Evolutionary conservation across 129 eudicot genomes (phyloP).

Genomic region (Saussurea involucrata): DNA sequence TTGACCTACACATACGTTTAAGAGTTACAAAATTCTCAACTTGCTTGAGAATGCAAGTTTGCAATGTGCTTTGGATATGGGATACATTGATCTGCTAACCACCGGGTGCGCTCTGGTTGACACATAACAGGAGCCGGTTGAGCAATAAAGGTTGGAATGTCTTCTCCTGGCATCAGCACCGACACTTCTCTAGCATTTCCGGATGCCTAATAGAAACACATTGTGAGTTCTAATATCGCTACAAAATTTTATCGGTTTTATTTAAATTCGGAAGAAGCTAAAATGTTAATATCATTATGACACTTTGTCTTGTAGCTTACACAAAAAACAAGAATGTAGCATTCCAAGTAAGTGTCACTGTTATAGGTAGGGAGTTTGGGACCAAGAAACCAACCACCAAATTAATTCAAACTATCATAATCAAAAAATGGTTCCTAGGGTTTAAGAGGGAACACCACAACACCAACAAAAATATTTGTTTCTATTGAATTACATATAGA

Average conservation of each 20-base stretch:
- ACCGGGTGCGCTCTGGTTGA: constrained; percentile 13
- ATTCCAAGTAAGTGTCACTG: neutral
- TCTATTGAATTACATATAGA: neutral
- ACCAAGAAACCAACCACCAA: constrained; percentile 23
- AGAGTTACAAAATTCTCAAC: neutral
- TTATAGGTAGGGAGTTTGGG: neutral
- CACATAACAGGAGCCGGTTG: constrained; percentile 54
- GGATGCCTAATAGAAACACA: neutral
- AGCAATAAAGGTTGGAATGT: constrained; percentile 54
- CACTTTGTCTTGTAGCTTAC: neutral
- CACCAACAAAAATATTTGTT: neutral
- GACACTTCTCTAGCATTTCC: constrained; percentile 46
- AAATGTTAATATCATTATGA: neutral
- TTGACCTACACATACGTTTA: neutral
- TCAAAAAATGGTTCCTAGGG: neutral
- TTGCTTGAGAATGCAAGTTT: neutral
- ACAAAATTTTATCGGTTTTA: too few relatives aligned
- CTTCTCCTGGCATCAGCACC: constrained; percentile 67
- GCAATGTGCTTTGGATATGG: neutral
- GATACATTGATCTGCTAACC: neutral
- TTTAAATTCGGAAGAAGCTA: neutral
- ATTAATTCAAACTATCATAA: constrained; percentile 7
- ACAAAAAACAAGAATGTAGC: neutral
- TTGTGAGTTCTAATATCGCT: too few relatives aligned
- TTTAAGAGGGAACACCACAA: neutral